phyloP scores from a whole-genome alignment of 73 alveolate genomes.

The Breviolum minutum region DNA sequence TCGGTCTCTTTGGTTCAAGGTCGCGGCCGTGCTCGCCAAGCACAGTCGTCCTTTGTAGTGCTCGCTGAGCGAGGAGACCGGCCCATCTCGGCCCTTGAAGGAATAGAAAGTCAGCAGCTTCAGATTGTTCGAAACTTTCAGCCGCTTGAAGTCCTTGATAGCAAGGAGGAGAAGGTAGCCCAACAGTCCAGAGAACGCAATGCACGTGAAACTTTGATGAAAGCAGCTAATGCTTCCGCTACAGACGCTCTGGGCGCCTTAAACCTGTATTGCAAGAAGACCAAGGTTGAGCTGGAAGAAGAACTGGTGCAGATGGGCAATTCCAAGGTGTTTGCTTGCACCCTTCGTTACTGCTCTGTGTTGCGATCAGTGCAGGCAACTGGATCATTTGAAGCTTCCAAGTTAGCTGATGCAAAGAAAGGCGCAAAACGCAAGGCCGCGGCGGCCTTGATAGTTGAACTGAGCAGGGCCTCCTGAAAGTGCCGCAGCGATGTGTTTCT shows the following conservation, averaged over 20 bases:
- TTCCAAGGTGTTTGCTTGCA: background rate
- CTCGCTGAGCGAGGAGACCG: constrained; percentile 38
- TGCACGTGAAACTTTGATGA: background rate
- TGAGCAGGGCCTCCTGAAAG: no score
- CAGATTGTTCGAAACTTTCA: constrained; percentile 39
- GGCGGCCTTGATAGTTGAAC: no score
- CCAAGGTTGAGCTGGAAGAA: background rate
- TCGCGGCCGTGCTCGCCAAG: constrained; percentile 72
- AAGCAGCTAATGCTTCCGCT: background rate
- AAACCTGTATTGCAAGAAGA: constrained; percentile 87
- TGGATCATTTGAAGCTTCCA: background rate
- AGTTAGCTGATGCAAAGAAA: constrained; percentile 33
- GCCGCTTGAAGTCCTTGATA: background rate
- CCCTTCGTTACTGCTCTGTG: background rate
- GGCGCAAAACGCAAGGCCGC: constrained; percentile 32
- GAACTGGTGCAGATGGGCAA: background rate
- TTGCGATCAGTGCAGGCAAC: background rate
- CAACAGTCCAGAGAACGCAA: constrained; percentile 41
- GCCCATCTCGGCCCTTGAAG: constrained; percentile 34
- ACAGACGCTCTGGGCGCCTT: background rate
- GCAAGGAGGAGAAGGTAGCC: constrained; percentile 28
- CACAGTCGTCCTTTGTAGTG: constrained; percentile 31
- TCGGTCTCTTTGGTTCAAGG: constrained; percentile 70
- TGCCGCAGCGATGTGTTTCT: no score
- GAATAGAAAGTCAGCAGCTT: constrained; percentile 34